Evolutionary conservation across 2,329 filamentous ascomycete species (phyloP), one percentile per base, ranked within the genome.

Genomic region (Chrysoporthe puriensis): DNA sequence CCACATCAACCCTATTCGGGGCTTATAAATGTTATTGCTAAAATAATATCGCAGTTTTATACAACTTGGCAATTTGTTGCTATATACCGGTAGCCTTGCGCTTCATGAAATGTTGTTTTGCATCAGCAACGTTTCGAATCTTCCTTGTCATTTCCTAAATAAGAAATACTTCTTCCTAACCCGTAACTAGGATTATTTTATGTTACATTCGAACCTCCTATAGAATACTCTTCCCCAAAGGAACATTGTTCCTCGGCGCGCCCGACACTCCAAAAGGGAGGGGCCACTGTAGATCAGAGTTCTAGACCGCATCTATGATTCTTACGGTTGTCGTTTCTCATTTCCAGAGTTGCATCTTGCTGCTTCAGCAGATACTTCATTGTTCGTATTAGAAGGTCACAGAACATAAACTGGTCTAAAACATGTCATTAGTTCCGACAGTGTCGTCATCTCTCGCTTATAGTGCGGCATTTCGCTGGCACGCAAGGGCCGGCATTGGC

Each of bases 371-470:
- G n/a, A 26, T 52, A 2, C 1, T n/a, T 14, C 44, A 8, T 48
- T 48, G 44, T 48, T 16, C 13, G 13, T 7, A 9, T 16, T 11
- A 50, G 18, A 50, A n/a, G 46, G 6, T n/a, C n/a, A 26, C n/a
- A 54, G 26, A 26, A 54, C 21, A 32, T 54, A 6, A 11, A 21
- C 21, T 26, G 26, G 26, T 32, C 21, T 16, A 13, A 54, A 32
- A 13, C 50, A 54, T 54, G 48, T 8, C 18, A n/a, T 18, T 16
- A 54, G 26, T 54, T 34, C 50, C 11, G 21, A 14, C 50, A 4
- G 21, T 54, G 50, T 54, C 50, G 50, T 54, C 50, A 54, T 54
- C 32, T 54, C 50, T 54, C 21, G 50, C 50, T 54, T 54, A 54
- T 21, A 26, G 11, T 54, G 14, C 50, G 21, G 21, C 50, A 54